A percentile compares a stretch with the other conserved stretches of the same genome.
Evolutionary conservation across 441 rosid genomes (phyloP).

Genomic region (Dalechampia spathulata): DNA sequence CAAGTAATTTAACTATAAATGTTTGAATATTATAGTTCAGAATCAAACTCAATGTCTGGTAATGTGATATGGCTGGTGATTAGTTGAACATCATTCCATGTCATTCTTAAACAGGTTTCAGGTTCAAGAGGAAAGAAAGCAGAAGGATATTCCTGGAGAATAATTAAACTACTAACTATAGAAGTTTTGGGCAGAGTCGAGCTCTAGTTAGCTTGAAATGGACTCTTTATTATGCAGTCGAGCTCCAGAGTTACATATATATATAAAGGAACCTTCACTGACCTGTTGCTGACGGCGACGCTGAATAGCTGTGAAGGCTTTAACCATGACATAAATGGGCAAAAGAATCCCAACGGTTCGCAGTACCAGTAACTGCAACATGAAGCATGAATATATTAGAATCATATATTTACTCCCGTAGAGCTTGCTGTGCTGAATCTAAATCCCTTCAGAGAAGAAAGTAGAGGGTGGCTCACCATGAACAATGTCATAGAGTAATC

Average conservation of each 20-base stretch:
- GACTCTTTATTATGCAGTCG: background rate
- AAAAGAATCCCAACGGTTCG: conserved; percentile 62
- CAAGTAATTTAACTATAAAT: no score
- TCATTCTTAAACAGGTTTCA: no score
- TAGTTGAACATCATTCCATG: no score
- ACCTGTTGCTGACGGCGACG: conserved; percentile 46
- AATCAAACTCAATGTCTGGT: no score
- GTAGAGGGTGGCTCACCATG: conserved; percentile 31
- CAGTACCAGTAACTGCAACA: conserved; percentile 45
- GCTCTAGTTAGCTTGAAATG: no score
- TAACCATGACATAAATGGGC: conserved; percentile 50
- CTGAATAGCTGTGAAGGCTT: conserved; percentile 42
- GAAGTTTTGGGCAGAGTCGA: no score
- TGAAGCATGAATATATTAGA: background rate
- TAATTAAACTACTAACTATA: no score
- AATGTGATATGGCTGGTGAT: no score
- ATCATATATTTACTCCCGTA: background rate
- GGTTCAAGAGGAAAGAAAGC: no score
- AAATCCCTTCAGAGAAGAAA: background rate
- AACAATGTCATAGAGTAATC: conserved; percentile 48
- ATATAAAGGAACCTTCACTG: background rate
- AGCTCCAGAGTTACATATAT: background rate
- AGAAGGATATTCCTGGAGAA: no score
- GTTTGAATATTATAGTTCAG: no score
- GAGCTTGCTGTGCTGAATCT: background rate